phyloP scores from a whole-genome alignment of 2,329 filamentous ascomycete species.

The Colletotrichum zoysiae region DNA sequence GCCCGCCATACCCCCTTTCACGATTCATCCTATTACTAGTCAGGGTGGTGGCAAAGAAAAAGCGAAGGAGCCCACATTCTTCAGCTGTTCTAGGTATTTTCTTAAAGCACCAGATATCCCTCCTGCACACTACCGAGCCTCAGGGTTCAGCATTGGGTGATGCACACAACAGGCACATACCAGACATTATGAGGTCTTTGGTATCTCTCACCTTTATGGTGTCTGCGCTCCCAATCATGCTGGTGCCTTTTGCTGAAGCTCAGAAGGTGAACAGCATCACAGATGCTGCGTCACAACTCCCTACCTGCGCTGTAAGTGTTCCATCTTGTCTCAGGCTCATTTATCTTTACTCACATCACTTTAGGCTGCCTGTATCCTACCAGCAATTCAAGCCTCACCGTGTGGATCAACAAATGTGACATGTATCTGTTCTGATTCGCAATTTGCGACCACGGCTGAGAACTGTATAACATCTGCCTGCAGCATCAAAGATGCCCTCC shows the following conservation, averaged over 20 bases:
- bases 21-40: background rate
- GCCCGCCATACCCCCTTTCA: slow-evolving; percentile 2
- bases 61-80: slow-evolving; percentile 4
- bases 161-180: background rate
- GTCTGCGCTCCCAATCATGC: slow-evolving; percentile 5
- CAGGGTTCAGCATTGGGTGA: background rate
- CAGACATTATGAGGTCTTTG: slow-evolving; percentile 25
- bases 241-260: slow-evolving; percentile 11
- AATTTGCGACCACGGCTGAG: slow-evolving; percentile 26
- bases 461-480: slow-evolving; percentile 29
- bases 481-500: slow-evolving; percentile 28
- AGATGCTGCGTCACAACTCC: slow-evolving; percentile 44
- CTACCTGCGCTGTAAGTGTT: slow-evolving; percentile 48
- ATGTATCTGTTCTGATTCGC: slow-evolving; percentile 31
- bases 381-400: slow-evolving; percentile 18
- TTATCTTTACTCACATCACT: background rate
- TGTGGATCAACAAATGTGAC: slow-evolving; percentile 27
- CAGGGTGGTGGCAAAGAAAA: slow-evolving; percentile 13
- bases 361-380: slow-evolving; percentile 29
- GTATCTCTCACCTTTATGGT: slow-evolving; percentile 7
- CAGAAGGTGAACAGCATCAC: slow-evolving; percentile 27
- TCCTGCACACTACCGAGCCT: background rate
- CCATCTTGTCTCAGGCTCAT: background rate
- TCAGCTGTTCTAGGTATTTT: background rate
- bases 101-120: slow-evolving; percentile 12